Evolutionary conservation across 306 rosid genomes (phyloP).

Genomic region (Sphenostylis stenocarpa): DNA sequence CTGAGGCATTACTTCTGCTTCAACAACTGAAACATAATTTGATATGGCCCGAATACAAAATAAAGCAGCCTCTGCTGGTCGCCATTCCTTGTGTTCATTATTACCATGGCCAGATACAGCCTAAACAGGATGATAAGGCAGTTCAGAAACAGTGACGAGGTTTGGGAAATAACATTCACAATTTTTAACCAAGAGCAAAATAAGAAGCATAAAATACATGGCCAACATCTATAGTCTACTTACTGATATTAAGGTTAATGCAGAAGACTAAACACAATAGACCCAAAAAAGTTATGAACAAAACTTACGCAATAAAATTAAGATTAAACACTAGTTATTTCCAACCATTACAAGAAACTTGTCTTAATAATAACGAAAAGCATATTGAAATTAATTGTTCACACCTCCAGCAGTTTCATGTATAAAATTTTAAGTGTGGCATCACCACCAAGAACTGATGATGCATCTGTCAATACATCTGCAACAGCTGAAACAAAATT

Average conservation of each 20-base stretch:
- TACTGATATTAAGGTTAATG: not conserved
- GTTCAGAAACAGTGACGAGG: conserved; percentile 17
- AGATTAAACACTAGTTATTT: conserved; percentile 22
- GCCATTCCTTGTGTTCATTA: conserved; percentile 80
- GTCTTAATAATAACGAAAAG: not conserved
- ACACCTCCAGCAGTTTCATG: conserved; percentile 87
- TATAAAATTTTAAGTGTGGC: conserved; percentile 81
- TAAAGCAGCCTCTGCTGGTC: conserved; percentile 93
- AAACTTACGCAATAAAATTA: not conserved
- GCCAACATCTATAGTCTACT: conserved; percentile 2
- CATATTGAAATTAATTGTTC: conserved; percentile 29
- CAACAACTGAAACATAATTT: conserved; percentile 78
- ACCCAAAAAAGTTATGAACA: not conserved
- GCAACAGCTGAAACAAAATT: conserved; percentile 85
- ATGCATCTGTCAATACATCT: conserved; percentile 94
- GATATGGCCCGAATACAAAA: conserved; percentile 95
- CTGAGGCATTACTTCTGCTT: conserved; percentile 97
- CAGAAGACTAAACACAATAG: not conserved
- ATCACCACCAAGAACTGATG: conserved; percentile 97
- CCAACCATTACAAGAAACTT: not conserved
- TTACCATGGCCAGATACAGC: conserved; percentile 76
- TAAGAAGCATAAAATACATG: not conserved
- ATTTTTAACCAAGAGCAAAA: not conserved
- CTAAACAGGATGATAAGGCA: conserved; percentile 38
- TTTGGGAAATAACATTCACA: conserved; percentile 27